Conservation (phyloP, 306 rosid species). For the Lagenaria siceraria region DNA sequence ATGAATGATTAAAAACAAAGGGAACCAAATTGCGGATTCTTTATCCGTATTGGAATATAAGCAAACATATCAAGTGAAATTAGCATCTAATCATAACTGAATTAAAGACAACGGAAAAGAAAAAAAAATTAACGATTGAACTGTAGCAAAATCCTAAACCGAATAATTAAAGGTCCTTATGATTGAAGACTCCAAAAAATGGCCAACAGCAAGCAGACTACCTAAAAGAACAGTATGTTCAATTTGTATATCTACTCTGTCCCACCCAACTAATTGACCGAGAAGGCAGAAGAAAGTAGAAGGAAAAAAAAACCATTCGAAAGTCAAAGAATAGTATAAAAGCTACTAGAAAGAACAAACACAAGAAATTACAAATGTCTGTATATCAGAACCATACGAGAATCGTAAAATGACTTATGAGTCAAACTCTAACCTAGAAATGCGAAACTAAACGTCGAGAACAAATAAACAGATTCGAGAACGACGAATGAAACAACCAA, state of each 20-base stretch:
- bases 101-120: neutral
- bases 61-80: neutral
- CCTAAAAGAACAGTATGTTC: neutral
- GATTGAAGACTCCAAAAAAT: neutral
- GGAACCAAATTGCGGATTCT: neutral
- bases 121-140: neutral
- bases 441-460: neutral
- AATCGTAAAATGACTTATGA: neutral
- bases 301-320: neutral
- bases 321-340: neutral
- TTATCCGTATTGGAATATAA: neutral
- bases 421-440: neutral
- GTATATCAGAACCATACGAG: neutral
- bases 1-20: neutral
- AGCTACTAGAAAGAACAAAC: neutral
- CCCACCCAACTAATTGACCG: neutral
- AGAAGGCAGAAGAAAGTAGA: neutral
- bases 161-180: neutral
- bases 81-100: neutral
- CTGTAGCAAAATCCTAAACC: neutral
- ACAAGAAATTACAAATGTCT: neutral
- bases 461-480: neutral
- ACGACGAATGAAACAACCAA: neutral
- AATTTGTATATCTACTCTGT: neutral
- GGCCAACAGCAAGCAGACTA: neutral